These are phyloP conservation scores for Malus sylvestris DNA, from an alignment of 306 rosid species.

Conservation along the genomic window DNA sequence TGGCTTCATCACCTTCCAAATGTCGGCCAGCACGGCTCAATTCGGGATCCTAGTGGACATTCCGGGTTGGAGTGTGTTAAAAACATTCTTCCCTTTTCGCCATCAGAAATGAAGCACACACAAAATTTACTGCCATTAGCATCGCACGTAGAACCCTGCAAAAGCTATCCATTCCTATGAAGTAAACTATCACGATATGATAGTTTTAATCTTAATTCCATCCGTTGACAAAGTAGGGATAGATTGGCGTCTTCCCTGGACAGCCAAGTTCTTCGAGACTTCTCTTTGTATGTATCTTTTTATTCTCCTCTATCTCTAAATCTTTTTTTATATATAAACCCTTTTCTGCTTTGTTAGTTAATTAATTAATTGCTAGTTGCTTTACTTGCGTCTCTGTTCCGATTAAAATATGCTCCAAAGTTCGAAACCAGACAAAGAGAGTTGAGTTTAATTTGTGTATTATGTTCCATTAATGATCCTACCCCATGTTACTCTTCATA, in stretches of 20 bases:
- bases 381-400: conserved; percentile 4
- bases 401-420: background rate
- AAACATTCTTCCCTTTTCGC: background rate
- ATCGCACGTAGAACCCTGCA: background rate
- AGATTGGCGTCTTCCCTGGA: background rate
- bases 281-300: background rate
- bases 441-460: background rate
- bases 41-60: no score
- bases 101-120: background rate
- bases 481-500: conserved; percentile 13
- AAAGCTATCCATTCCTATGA: background rate
- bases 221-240: background rate
- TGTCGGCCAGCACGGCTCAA: no score
- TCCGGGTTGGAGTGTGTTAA: no score
- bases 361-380: background rate
- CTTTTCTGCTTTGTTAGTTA: background rate
- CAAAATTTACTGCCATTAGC: background rate
- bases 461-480: background rate
- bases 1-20: no score
- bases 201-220: background rate
- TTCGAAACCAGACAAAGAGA: conserved; percentile 10
- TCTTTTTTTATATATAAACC: background rate
- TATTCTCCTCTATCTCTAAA: conserved; percentile 1
- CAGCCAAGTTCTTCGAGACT: background rate
- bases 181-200: background rate